phyloP scores from a whole-genome alignment of 2,329 filamentous ascomycete genomes.

The Blastomyces silverae region DNA sequence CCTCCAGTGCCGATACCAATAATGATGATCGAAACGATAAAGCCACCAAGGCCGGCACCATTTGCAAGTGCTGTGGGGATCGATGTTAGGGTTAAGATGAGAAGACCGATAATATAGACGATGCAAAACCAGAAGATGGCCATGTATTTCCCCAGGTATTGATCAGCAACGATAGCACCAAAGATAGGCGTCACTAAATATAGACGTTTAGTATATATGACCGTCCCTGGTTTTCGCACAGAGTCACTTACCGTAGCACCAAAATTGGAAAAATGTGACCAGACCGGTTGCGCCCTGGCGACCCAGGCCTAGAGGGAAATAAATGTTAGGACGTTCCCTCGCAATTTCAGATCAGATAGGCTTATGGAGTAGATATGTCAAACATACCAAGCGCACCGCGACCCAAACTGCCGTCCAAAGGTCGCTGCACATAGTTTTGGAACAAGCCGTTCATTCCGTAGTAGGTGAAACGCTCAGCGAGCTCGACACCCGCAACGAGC shows the following conservation, averaged over 20 bases:
- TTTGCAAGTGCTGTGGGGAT: conserved; percentile 47
- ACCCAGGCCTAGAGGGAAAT: conserved; percentile 26
- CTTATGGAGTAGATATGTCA: not conserved
- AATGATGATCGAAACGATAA: conserved; percentile 52
- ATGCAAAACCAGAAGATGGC: conserved; percentile 52
- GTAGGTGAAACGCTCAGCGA: conserved; percentile 55
- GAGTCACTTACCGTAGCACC: conserved; percentile 42
- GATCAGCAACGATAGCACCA: conserved; percentile 54
- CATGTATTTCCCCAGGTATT: conserved; percentile 56
- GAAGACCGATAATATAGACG: conserved; percentile 53
- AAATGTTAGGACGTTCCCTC: conserved; percentile 9
- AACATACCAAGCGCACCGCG: conserved; percentile 38
- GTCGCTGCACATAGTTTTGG: conserved; percentile 50
- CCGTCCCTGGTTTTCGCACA: not conserved
- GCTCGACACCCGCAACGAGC: conserved; percentile 52
- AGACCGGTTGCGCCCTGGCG: conserved; percentile 45
- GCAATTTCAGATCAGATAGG: conserved; percentile 3
- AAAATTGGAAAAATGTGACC: conserved; percentile 51
- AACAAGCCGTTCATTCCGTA: conserved; percentile 51
- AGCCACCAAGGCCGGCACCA: conserved; percentile 49
- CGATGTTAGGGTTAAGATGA: conserved; percentile 51
- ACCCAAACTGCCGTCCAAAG: conserved; percentile 35
- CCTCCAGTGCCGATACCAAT: conserved; percentile 61
- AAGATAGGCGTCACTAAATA: conserved; percentile 48
- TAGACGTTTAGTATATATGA: not conserved